A percentile compares a stretch with the other conserved stretches of the same genome.
Conservation (phyloP, 2,329 filamentous ascomycete species). For the Alternaria sp. region DNA sequence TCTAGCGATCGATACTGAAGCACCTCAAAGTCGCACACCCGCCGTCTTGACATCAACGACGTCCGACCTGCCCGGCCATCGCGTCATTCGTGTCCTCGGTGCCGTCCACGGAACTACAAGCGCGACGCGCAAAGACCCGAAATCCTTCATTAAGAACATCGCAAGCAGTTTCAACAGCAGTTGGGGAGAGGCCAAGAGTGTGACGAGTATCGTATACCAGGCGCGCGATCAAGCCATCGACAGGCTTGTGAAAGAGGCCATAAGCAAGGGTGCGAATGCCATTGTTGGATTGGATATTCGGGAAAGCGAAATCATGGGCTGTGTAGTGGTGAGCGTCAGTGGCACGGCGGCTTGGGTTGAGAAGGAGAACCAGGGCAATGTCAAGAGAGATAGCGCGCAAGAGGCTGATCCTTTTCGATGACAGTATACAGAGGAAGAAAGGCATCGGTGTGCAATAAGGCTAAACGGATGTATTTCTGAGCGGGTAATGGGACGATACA, state of each 20-base stretch:
- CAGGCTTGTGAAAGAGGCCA: slow-evolving; percentile 42
- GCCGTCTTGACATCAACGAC: slow-evolving; percentile 41
- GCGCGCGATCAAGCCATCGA: slow-evolving; percentile 45
- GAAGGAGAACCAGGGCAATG: slow-evolving; percentile 19
- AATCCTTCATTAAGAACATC: slow-evolving; percentile 42
- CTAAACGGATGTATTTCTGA: not conserved
- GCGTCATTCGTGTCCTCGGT: slow-evolving; percentile 33
- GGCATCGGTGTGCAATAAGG: not conserved
- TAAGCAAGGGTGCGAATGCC: slow-evolving; percentile 41
- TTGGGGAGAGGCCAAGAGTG: slow-evolving; percentile 39
- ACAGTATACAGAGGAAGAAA: not conserved
- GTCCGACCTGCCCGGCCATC: slow-evolving; percentile 34
- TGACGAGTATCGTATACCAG: slow-evolving; percentile 42
- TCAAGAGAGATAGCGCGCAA: slow-evolving; percentile 32
- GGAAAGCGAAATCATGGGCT: slow-evolving; percentile 43
- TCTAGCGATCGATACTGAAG: slow-evolving; percentile 29
- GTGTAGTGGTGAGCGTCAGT: slow-evolving; percentile 41
- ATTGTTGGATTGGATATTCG: slow-evolving; percentile 39
- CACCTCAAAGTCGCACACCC: slow-evolving; percentile 33
- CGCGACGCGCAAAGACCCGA: slow-evolving; percentile 43
- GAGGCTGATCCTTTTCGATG: slow-evolving; percentile 17
- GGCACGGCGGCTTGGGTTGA: slow-evolving; percentile 43
- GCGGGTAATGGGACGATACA: not conserved
- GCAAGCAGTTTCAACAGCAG: slow-evolving; percentile 23
- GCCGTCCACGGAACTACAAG: slow-evolving; percentile 42